Conservation (phyloP, 371 early-diverging fungal genomes). For the Amoeboaphelidium protococcarum region DNA sequence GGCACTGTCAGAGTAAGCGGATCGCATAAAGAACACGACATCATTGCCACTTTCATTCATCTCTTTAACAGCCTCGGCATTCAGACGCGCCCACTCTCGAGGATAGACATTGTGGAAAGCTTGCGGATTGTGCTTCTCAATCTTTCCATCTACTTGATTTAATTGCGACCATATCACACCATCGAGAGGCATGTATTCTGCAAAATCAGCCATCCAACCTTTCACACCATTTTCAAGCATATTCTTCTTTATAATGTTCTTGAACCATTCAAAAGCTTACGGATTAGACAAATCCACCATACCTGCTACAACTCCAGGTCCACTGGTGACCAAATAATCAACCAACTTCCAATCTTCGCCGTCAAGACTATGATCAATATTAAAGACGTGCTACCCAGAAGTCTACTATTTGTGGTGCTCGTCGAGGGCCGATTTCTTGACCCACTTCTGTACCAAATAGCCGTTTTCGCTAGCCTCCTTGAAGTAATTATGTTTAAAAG, state of each 20-base stretch:
- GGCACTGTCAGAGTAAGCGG: neutral
- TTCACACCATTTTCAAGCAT: neutral
- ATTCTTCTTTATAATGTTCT: neutral
- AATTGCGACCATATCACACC: neutral
- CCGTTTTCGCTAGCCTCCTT: constrained; percentile 1
- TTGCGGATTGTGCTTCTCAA: too few species aligned
- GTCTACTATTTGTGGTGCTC: neutral
- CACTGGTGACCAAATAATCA: constrained; percentile 1
- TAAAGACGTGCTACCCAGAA: too few species aligned
- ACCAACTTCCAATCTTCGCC: neutral
- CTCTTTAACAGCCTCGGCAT: neutral
- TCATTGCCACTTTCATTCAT: neutral
- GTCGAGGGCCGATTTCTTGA: neutral
- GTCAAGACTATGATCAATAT: too few species aligned
- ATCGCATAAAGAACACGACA: neutral
- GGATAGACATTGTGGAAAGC: neutral
- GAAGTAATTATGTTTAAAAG: constrained; percentile 1
- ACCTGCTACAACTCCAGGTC: constrained; percentile 1
- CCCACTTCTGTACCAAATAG: neutral
- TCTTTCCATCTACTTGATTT: neutral
- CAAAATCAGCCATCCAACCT: constrained; percentile 2
- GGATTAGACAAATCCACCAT: constrained; percentile 2
- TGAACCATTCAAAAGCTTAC: constrained; percentile 1
- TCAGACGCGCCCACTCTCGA: neutral
- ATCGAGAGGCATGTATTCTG: constrained; percentile 1